Percentiles rank a stretch among this genome's conserved stretches.
These are phyloP conservation scores for Coemansia sp. DNA, from an alignment of 192 early-diverging fungal species.

Conservation along the genomic window DNA sequence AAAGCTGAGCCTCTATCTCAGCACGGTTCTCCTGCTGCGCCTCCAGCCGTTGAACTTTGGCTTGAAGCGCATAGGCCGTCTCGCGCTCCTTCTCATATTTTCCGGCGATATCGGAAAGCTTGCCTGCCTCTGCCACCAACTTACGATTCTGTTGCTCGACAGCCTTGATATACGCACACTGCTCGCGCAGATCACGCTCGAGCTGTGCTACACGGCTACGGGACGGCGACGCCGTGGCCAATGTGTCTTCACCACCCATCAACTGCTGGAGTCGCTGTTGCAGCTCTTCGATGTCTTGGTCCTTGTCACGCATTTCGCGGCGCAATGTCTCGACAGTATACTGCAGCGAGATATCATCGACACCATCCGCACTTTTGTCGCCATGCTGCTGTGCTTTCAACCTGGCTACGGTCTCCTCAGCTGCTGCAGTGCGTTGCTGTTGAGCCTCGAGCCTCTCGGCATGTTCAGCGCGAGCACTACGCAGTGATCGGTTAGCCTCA, in stretches of 20 bases:
- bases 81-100: slow-evolving; percentile 56
- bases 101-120: slow-evolving; percentile 47
- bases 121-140: slow-evolving; percentile 51
- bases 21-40: slow-evolving; percentile 35
- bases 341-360: slow-evolving; percentile 14
- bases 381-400: slow-evolving; percentile 2
- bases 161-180: slow-evolving; percentile 56
- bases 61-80: slow-evolving; percentile 42
- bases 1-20: slow-evolving; percentile 42
- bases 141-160: slow-evolving; percentile 57
- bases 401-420: slow-evolving; percentile 32
- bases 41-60: slow-evolving; percentile 58
- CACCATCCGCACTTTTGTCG: neutral
- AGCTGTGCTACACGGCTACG: slow-evolving; percentile 31
- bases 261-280: slow-evolving; percentile 8
- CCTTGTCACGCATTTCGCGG: slow-evolving; percentile 7
- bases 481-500: slow-evolving; percentile 7
- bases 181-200: slow-evolving; percentile 54
- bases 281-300: slow-evolving; percentile 17
- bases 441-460: slow-evolving; percentile 5
- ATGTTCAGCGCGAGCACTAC: slow-evolving; percentile 13
- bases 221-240: slow-evolving; percentile 11
- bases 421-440: slow-evolving; percentile 17
- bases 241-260: neutral
- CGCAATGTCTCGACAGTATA: slow-evolving; percentile 11